Evolutionary conservation across 164 flowering plant species (phyloP).

Genomic region (Vitis rupestris): DNA sequence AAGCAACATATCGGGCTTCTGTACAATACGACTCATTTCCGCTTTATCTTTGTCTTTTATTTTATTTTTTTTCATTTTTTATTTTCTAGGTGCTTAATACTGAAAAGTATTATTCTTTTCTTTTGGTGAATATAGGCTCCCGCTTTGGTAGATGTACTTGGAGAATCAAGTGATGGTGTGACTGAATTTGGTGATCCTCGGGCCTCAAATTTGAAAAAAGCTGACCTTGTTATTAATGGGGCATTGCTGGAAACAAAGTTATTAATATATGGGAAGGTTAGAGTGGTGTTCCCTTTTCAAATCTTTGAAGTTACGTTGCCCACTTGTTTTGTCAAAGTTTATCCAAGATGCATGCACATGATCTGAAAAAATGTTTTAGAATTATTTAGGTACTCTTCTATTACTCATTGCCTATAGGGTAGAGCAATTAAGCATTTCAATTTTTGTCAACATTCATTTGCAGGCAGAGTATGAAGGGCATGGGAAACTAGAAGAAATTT

Average conservation of each 20-base stretch:
- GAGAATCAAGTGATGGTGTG: conserved; percentile 31
- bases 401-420: not conserved
- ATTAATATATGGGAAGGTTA: conserved; percentile 82
- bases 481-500: conserved; percentile 50
- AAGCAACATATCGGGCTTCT: conserved; percentile 91
- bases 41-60: conserved; percentile 1
- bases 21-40: conserved; percentile 30
- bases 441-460: conserved; percentile 1
- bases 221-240: conserved; percentile 85
- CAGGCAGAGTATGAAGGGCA: conserved; percentile 45
- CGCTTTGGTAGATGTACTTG: conserved; percentile 58
- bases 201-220: conserved; percentile 40
- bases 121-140: conserved; percentile 56
- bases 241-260: conserved; percentile 74
- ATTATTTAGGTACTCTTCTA: not conserved
- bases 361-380: not conserved
- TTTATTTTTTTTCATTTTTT: not conserved
- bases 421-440: not conserved
- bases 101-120: conserved; percentile 4
- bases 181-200: conserved; percentile 35
- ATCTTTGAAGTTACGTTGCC: too few species aligned
- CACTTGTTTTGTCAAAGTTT: not conserved
- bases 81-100: conserved; percentile 1
- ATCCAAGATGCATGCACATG: not conserved
- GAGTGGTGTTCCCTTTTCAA: not conserved